Base-by-base conservation (phyloP, 2,329 filamentous ascomycete genomes). In the Stemphylium lycopersici region DNA sequence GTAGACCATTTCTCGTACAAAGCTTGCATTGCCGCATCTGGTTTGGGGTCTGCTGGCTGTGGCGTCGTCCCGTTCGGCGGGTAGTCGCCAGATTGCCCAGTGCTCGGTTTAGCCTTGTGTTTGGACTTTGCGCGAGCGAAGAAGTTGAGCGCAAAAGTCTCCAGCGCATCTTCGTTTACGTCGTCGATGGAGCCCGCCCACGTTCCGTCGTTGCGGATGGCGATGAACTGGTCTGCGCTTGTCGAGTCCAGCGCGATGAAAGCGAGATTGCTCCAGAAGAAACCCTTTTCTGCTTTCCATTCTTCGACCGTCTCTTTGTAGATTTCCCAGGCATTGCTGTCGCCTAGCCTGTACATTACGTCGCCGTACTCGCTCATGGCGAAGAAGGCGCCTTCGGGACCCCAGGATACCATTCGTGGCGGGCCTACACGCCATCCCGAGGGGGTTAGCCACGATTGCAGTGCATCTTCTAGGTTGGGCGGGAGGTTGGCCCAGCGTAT, bases 391-490 rank as follows among this genome's bases (percentile, higher is more conserved):
- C 66, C 66, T 10, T 67, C 56, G 7, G 56, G 58, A 0, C 72
- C 71, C 69, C 72, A 73, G 1, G 65, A 68, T 3, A 72, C 66
- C 13, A 71, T 65, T 3, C 70, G 53, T 2, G 72, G 72, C 1
- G 72, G 68, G 0, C 72, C 72, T 3, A 65, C 65, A n/a, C 66
- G 67, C 72, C 72, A 75, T 20, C 72, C 72, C 0, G 68, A 60
- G 8, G 72, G 72, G n/a, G 70, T 74, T 15, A 75, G 67, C 72
- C 72, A 75, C 4, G 63, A 63, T 43, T 75, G 72, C 4, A 75
- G 12, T 4, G 59, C 59, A 18, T 69, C 68, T 55, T 75, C 72
- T 1, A 75, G 58, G 11, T 42, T 56, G 1, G 33, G 6, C 0
- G 71, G 72, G 0, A 75, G 56, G 13, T 59, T 58, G 4, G 58